Percentiles rank a stretch among this genome's conserved stretches.
Conservation (phyloP, 257 asterid species). For the Nicotiana knightiana region DNA sequence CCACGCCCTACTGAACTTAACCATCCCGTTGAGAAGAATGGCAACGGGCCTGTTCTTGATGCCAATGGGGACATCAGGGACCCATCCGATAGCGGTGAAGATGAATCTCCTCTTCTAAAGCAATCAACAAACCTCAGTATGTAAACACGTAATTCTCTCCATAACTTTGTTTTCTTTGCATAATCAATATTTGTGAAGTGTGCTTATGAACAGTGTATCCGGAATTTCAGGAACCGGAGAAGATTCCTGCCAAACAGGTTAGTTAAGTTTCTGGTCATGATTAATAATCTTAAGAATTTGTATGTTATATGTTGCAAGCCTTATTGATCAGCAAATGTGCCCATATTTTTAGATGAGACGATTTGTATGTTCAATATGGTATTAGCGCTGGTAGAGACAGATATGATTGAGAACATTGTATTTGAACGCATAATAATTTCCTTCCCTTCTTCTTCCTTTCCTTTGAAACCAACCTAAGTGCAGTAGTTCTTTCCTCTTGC, state of each 20-base stretch:
- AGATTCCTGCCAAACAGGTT: slow-evolving; percentile 27
- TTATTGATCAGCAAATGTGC: not conserved
- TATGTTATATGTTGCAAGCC: not conserved
- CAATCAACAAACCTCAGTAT: slow-evolving; percentile 45
- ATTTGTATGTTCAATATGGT: not conserved
- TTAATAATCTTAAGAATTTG: not conserved
- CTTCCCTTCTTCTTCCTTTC: not conserved
- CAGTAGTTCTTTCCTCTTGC: not conserved
- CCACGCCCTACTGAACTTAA: slow-evolving; percentile 48
- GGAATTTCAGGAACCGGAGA: slow-evolving; percentile 27
- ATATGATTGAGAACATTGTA: not conserved
- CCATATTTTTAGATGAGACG: not conserved
- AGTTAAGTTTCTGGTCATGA: slow-evolving; percentile 15
- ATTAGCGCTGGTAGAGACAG: not conserved
- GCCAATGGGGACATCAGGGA: slow-evolving; percentile 33
- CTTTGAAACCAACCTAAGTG: not conserved
- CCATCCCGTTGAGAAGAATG: slow-evolving; percentile 33
- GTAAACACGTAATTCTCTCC: slow-evolving; percentile 23
- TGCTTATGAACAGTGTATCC: slow-evolving; percentile 25
- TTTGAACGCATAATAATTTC: not conserved
- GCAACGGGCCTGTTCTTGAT: slow-evolving; percentile 27
- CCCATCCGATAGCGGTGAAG: slow-evolving; percentile 42
- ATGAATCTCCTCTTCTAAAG: slow-evolving; percentile 58
- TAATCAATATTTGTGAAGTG: slow-evolving; percentile 11
- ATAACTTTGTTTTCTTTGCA: slow-evolving; percentile 6